Base-by-base conservation (phyloP, 441 rosid genomes). In the Macaranga tanarius region DNA sequence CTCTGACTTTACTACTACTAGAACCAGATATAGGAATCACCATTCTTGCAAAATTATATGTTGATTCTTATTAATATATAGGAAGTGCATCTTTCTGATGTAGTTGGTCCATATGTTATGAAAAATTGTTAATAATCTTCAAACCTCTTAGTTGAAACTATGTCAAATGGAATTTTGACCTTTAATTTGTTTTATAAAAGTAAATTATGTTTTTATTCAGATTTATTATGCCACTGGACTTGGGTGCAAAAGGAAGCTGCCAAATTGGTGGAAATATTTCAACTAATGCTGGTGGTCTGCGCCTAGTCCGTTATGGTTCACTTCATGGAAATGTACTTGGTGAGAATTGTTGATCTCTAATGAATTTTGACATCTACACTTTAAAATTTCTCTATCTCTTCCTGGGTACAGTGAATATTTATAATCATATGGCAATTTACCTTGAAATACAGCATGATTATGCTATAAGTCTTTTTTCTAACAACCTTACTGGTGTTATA, bases 201-300 rank as follows among this genome's bases (percentile, higher is more conserved):
- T 65, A 56, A 77, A 69, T 75, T 22, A 76, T 81, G 82, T 81
- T 86, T 87, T 86, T 62, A 75, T 88, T 86, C 93, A 95, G 99
- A 87, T 92, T 91, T 88, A 75, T 89, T 75, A 95, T 95, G 99
- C 98, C 99, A 81, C 93, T 95, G 80, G 98, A 95, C 95, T 85
- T 95, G 69, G 98, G 99, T 84, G 97, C 99, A 62, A 95, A 95
- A 80, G 99, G 98, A 76, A 92, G 99, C 89, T 95, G 99, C 82
- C 99, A 95, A 78, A 95, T 95, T 47, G 99, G 99, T 83, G 99
- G 99, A 75, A 95, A 92, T 79, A 88, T 95, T 81, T 93, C 99
- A 78, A 95, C 99, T 80, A 95, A 92, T 82, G 98, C 98, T 81
- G 99, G 99, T 83, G 98, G 99, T 67, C 82, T 95, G 79, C 96